phyloP scores from a whole-genome alignment of 305 asterid genomes.

The Petunia hybrid region DNA sequence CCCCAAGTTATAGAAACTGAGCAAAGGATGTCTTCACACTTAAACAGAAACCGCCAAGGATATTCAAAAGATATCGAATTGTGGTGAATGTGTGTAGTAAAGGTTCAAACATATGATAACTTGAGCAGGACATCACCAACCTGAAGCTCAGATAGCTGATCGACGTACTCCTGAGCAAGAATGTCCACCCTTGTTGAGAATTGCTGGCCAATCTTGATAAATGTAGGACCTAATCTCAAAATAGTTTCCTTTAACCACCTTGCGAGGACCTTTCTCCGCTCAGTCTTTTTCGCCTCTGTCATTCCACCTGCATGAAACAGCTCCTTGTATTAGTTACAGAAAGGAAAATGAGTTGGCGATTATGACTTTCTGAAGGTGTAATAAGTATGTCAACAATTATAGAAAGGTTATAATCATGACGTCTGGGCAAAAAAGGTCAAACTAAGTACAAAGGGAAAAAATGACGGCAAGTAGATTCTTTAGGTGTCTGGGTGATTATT shows the following conservation, averaged over 20 bases:
- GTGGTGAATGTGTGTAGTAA: background rate
- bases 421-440: background rate
- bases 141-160: conserved; percentile 98
- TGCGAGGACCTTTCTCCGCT: conserved; percentile 80
- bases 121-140: conserved; percentile 44
- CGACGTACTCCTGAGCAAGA: conserved; percentile 97
- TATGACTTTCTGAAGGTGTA: background rate
- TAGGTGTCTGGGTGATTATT: background rate
- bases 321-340: conserved; percentile 29
- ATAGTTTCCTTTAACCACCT: conserved; percentile 93
- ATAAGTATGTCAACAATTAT: background rate
- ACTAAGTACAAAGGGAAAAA: background rate
- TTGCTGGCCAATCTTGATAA: conserved; percentile 97
- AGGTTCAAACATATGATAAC: conserved; percentile 1
- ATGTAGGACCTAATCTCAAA: conserved; percentile 95
- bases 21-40: background rate
- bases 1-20: background rate
- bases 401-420: background rate
- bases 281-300: conserved; percentile 65
- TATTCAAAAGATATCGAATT: background rate
- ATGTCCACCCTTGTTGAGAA: conserved; percentile 97
- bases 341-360: background rate
- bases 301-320: conserved; percentile 68
- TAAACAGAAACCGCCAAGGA: conserved; percentile 9
- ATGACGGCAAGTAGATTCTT: conserved; percentile 23